Evolutionary conservation across 805 yeast species (phyloP), one percentile per base, ranked within the genome.

Genomic region (Wickerhamiella allomyrinae): DNA sequence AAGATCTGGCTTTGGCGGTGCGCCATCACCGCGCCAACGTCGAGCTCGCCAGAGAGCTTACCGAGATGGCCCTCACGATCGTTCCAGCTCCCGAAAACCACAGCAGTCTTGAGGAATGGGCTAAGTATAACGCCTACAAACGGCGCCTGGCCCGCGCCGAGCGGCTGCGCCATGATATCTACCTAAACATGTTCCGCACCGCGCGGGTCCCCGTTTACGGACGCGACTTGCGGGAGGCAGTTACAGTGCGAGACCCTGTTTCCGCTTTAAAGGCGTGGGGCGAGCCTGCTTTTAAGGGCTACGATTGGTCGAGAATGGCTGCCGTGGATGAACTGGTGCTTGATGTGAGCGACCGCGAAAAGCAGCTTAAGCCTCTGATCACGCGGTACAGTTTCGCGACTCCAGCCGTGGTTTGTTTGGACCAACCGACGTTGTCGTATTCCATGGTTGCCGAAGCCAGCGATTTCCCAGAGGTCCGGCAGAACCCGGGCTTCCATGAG

Each of bases 341-440:
- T 22, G 27, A 47, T 1, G 39, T 68, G 2, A 44, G 49, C 1
- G 59, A 62, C 27, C 58, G 65, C 3, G 59, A 61, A 24, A 47
- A 43, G 6, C 37, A 42, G 13, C 65, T 77, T 67, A 57, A 62
- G 8, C 75, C 72, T 25, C 55, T 65, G 0, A 70, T 89, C 45
- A 84, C 82, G 34, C 76, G 79, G 46, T 91, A 69, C 60, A 83
- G 94, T 0, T 89, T 83, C 48, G 71, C 89, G 4, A 91, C 97
- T 0, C 98, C 99, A 0, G 67, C 77, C 3, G 94, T 75, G 3
- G 93, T 86, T 2, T 70, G 84, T 1, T 66, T 82, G 40, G 89
- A 86, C 56, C 68, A 79, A 70, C 56, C 67, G 1, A 48, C 48
- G 29, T 39, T 56, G 39, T 34, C 46, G 10, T 47, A 54, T 1